Percentiles rank a stretch among this genome's conserved stretches.
phyloP scores from a whole-genome alignment of 2,329 filamentous ascomycete genomes.

The Akanthomyces uredinophilus region DNA sequence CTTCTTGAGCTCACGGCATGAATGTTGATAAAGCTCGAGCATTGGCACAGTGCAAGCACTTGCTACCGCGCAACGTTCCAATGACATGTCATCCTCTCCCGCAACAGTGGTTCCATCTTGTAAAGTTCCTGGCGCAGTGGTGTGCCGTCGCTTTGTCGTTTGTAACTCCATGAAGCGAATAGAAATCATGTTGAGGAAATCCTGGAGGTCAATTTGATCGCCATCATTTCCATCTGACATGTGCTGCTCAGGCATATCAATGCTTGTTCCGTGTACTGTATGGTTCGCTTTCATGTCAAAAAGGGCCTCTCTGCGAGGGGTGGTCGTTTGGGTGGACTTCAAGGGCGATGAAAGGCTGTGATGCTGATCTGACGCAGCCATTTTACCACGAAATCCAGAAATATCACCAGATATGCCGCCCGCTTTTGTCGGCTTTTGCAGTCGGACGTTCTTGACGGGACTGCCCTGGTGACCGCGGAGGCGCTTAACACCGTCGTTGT shows the following conservation, averaged over 20 bases:
- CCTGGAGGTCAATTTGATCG: constrained; percentile 73
- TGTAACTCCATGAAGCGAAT: constrained; percentile 98
- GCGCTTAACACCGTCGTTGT: constrained; percentile 59
- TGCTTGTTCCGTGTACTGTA: constrained; percentile 39
- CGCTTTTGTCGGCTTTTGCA: constrained; percentile 64
- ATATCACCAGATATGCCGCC: constrained; percentile 57
- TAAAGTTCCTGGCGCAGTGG: constrained; percentile 55
- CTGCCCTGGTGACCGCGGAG: constrained; percentile 68
- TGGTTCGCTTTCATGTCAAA: constrained; percentile 47
- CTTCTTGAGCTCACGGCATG: constrained; percentile 90
- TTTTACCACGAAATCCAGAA: constrained; percentile 33
- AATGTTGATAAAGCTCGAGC: constrained; percentile 92
- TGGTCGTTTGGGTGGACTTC: constrained; percentile 41
- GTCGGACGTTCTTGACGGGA: constrained; percentile 68
- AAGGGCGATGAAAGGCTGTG: constrained; percentile 44
- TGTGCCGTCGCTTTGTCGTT: constrained; percentile 90
- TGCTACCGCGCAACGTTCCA: constrained; percentile 79
- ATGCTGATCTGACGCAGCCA: constrained; percentile 21
- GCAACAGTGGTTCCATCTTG: constrained; percentile 37
- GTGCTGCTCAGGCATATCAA: constrained; percentile 34
- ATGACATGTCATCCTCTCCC: constrained; percentile 47
- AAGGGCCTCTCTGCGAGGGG: constrained; percentile 52
- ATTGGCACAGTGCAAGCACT: constrained; percentile 89
- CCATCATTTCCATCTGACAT: constrained; percentile 44
- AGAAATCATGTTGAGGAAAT: constrained; percentile 91